Conservation (phyloP, 176 grass and related monocot genomes). For the Chloris gayana region DNA sequence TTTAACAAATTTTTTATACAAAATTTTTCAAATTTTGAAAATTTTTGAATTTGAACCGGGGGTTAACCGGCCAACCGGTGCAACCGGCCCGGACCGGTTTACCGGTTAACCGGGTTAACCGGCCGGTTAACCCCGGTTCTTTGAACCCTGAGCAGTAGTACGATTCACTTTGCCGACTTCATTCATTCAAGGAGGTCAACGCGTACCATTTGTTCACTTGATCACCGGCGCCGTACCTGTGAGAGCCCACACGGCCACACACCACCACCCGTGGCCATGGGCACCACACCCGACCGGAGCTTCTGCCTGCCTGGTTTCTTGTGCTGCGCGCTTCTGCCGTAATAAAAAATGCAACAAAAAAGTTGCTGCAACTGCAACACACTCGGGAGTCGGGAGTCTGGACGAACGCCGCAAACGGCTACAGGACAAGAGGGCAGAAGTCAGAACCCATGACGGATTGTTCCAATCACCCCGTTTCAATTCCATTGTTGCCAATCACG, state of each 20-base stretch:
- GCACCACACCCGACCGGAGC: background rate
- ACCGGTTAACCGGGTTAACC: no score
- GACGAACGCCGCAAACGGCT: slow-evolving; percentile 11
- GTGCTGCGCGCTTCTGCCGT: background rate
- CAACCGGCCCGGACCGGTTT: no score
- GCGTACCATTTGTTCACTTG: background rate
- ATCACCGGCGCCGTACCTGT: background rate
- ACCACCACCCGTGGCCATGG: background rate
- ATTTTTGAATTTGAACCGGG: no score
- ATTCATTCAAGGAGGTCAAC: background rate
- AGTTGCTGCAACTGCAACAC: background rate
- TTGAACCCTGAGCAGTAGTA: no score
- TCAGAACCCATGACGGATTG: background rate
- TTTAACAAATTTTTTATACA: no score
- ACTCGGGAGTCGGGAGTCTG: no score
- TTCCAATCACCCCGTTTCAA: background rate
- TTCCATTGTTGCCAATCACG: slow-evolving; percentile 2
- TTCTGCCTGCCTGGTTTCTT: background rate
- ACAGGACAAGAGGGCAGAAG: slow-evolving; percentile 7
- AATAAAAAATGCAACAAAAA: background rate
- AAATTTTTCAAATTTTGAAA: no score
- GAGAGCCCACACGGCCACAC: background rate
- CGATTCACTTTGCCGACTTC: background rate
- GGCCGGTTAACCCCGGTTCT: no score
- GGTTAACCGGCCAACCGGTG: no score